Base-by-base conservation (phyloP, 116 monocot genomes). In the Thalassia testudinum region DNA sequence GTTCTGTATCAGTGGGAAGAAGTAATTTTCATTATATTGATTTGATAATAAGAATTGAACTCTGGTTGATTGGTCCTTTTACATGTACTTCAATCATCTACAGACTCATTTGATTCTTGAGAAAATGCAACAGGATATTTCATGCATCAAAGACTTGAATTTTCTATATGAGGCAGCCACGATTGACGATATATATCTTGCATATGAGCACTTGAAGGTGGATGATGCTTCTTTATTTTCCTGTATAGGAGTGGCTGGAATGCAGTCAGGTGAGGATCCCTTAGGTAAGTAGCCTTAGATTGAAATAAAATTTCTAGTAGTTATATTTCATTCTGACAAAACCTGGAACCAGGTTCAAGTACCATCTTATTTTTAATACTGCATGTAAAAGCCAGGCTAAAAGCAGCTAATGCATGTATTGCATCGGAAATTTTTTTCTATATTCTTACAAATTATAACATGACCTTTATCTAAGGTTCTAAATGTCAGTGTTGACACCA, bases 221-320 rank as follows among this genome's bases (percentile, higher is more conserved):
- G 97, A 99, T 58, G 90, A 99, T 52, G 69, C 62, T 51, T 90
- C 97, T 49, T 72, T 99, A 68, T 99, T 85, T 69, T 72, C 86
- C 19, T 99, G 97, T 65, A 67, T 99, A 54, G 97, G 97, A 37
- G 72, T 99, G 7, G 81, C 97, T 56, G 97, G 97, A 28, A 63
- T 59, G 42, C 75, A 80, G 40, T 60, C 83, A 59, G 63, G 63
- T 49, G 75, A 80, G 69, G 82, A 99, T 26, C 45, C 51, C 2
- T 53, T 65, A 30, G 90, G 97, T 99, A 79, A 65, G 70, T 34
- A 34, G 53, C 22, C 7, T 16, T 26, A 16, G 2, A 47, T 21
- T 15, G 26, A 24, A n/a, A 12, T 5, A 44, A 6, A 20, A 24
- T 20, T 56, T 14, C 1, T 1, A 19, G 20, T 37, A 55, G 1